Evolutionary conservation across 23 red algal genomes (phyloP).

Genomic region (Gracilaria domingensis): DNA sequence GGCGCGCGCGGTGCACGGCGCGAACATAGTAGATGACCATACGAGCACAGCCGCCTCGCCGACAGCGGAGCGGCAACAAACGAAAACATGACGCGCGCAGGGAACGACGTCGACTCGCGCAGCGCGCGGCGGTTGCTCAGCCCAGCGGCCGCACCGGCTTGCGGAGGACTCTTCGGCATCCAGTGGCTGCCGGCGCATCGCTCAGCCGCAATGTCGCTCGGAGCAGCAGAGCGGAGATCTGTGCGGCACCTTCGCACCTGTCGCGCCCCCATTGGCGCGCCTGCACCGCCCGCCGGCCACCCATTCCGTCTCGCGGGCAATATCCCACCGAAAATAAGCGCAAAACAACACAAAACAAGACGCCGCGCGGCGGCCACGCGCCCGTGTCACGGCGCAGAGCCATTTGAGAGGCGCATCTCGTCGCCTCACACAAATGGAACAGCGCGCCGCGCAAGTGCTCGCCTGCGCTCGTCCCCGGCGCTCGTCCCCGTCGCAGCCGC

Average conservation of each 20-base stretch:
- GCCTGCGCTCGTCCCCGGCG: too few relatives aligned
- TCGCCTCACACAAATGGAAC: too few relatives aligned
- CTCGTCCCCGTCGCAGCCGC: neutral
- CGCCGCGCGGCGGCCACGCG: neutral
- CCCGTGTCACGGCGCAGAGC: conserved; percentile 26
- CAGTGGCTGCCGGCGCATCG: too few relatives aligned
- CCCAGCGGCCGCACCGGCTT: too few relatives aligned
- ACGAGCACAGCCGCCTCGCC: neutral
- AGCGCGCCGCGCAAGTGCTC: too few relatives aligned
- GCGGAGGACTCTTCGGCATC: too few relatives aligned
- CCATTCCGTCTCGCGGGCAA: neutral
- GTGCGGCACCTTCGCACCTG: neutral
- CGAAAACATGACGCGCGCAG: neutral
- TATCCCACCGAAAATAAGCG: neutral
- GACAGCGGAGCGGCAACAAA: neutral
- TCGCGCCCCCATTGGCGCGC: neutral
- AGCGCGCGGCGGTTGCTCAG: too few relatives aligned
- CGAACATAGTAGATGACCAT: neutral
- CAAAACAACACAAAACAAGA: neutral
- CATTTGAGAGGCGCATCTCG: conserved; percentile 23
- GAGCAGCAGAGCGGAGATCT: too few relatives aligned
- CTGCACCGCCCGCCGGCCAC: neutral
- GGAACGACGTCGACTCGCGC: too few relatives aligned
- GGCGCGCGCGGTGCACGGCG: neutral
- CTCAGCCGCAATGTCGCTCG: too few relatives aligned